Conservation (phyloP, 768 basidiomycete genomes). For the Porpolomopsis calyptriformis region DNA sequence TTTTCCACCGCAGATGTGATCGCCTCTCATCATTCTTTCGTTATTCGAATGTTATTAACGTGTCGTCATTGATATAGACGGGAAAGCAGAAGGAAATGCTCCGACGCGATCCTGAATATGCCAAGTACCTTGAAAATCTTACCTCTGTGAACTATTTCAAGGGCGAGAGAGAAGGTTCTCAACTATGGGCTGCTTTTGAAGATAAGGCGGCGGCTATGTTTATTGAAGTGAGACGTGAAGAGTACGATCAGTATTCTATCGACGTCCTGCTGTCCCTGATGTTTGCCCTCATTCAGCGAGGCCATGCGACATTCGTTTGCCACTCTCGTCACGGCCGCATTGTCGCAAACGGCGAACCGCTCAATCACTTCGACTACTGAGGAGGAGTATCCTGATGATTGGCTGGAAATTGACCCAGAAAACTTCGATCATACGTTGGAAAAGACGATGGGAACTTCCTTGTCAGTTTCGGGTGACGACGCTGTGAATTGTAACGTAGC, state of each 20-base stretch:
- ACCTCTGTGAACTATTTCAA: constrained; percentile 64
- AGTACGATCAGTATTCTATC: constrained; percentile 36
- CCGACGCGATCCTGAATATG: constrained; percentile 56
- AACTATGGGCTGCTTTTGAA: constrained; percentile 65
- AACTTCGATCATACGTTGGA: constrained; percentile 69
- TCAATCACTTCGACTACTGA: constrained; percentile 17
- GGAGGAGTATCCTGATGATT: constrained; percentile 68
- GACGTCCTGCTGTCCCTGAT: constrained; percentile 2
- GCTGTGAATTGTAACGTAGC: constrained; percentile 43
- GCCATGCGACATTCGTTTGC: constrained; percentile 69
- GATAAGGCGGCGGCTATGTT: constrained; percentile 59
- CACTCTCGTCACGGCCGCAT: constrained; percentile 52
- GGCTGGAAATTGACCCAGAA: constrained; percentile 73
- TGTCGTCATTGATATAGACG: constrained; percentile 27
- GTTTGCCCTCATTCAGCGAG: constrained; percentile 33
- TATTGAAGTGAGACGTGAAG: constrained; percentile 46
- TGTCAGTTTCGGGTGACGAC: constrained; percentile 14
- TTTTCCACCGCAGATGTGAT: constrained; percentile 26
- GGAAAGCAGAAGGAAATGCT: constrained; percentile 60
- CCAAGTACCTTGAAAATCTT: constrained; percentile 60
- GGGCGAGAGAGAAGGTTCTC: constrained; percentile 66
- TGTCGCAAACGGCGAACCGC: constrained; percentile 32
- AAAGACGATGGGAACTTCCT: constrained; percentile 24
- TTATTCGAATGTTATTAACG: constrained; percentile 3
- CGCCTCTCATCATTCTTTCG: constrained; percentile 36